Conservation (phyloP, 371 early-diverging fungal genomes). For the Mucor lusitanicus region DNA sequence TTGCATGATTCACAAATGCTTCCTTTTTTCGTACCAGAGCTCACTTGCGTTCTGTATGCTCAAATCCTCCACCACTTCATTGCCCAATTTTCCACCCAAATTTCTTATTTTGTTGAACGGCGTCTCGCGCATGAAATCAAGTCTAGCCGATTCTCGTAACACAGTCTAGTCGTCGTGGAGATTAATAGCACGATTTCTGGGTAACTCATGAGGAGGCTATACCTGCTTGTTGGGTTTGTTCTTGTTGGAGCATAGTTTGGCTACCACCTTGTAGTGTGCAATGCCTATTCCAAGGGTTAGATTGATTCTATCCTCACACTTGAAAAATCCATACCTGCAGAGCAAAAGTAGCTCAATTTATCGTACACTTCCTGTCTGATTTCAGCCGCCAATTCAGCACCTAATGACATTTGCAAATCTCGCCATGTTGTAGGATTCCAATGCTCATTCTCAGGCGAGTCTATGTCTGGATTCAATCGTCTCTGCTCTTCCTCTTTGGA, state of each 20-base stretch:
- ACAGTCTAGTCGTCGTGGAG: constrained; percentile 39
- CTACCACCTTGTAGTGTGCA: constrained; percentile 80
- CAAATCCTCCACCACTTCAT: constrained; percentile 63
- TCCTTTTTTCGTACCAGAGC: constrained; percentile 33
- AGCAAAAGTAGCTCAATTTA: constrained; percentile 81
- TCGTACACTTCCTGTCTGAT: constrained; percentile 67
- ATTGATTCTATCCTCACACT: no score
- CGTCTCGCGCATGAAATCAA: constrained; percentile 61
- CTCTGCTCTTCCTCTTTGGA: constrained; percentile 27
- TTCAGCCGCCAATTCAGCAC: constrained; percentile 68
- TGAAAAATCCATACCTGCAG: constrained; percentile 57
- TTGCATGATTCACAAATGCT: background rate
- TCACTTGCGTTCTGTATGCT: constrained; percentile 55
- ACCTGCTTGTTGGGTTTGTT: constrained; percentile 87
- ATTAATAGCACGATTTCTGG: constrained; percentile 9
- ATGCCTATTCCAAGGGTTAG: constrained; percentile 46
- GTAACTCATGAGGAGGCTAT: background rate
- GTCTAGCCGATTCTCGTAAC: constrained; percentile 55
- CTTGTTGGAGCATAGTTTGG: constrained; percentile 82
- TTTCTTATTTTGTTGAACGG: constrained; percentile 77
- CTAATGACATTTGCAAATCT: constrained; percentile 76
- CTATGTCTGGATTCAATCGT: background rate
- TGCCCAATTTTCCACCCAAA: constrained; percentile 91
- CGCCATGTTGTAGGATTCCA: constrained; percentile 42
- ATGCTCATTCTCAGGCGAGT: background rate